Evolutionary conservation across 345 rosid genomes (phyloP), one percentile per base, ranked within the genome.

Genomic region (Arabidopsis suecica): DNA sequence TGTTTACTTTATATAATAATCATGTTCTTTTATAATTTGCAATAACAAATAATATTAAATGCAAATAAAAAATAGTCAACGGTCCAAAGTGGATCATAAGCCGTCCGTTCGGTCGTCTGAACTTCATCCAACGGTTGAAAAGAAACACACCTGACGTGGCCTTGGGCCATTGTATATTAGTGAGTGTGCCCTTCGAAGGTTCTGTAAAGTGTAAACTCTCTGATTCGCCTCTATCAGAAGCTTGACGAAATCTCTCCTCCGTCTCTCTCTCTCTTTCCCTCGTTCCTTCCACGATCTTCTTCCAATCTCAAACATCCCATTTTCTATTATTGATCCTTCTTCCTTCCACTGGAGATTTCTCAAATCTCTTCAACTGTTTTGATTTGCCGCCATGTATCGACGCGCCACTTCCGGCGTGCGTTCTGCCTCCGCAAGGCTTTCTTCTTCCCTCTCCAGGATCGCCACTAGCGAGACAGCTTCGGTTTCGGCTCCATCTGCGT

Each of bases 321-420:
- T 73, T 64, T 51, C 33, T 18, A n/a, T n/a, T n/a, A n/a, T 55
- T 12, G 62, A 28, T 65, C 48, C 34, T 56, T 66, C 51, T 59
- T 38, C 36, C 33, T 50, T 50, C 38, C 20, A 60, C 57, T 33
- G 61, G 6, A 5, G 25, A 13, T 30, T 62, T 41, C 16, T 7
- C 40, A 10, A 33, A n/a, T 56, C 54, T 44, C 14, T 22, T 23
- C 2, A 1, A 25, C 44, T 63, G 60, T 25, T 70, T 70, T 64
- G 72, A 54, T 71, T 50, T 30, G 57, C 42, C 34, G 78, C 37
- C 57, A 74, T 79, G 79, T 74, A 69, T 57, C 69, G 75, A 65
- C 72, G 75, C 65, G 69, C 84, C 44, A 75, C 78, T 14, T 66
- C 84, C 69, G 71, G 75, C 58, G 79, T 77, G 3, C 88, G 86